phyloP scores from a whole-genome alignment of 768 basidiomycete species.

The Mycena olivaceomarginata region DNA sequence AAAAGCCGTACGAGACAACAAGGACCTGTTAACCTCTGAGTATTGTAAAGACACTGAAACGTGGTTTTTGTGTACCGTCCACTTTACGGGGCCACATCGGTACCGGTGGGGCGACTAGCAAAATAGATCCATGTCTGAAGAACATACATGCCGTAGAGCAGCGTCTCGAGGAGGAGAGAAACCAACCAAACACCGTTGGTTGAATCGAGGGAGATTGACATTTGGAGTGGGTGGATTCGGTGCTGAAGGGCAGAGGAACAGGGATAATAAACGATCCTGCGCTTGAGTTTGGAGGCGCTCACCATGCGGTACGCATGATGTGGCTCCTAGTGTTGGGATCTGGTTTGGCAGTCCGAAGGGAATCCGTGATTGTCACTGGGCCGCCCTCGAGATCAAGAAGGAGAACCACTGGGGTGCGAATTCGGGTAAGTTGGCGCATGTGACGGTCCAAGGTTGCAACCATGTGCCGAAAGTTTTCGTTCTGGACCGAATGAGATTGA shows the following conservation, averaged over 20 bases:
- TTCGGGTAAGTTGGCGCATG: neutral
- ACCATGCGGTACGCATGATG: too few species aligned
- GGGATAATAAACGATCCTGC: neutral
- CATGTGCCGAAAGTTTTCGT: too few species aligned
- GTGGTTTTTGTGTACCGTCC: constrained; percentile 5
- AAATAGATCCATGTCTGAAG: constrained; percentile 35
- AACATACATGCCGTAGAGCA: constrained; percentile 37
- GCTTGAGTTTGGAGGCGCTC: too few species aligned
- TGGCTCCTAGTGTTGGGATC: too few species aligned
- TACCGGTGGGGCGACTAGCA: constrained; percentile 6
- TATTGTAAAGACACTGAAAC: neutral
- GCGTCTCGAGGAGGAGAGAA: constrained; percentile 23
- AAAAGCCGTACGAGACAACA: constrained; percentile 20
- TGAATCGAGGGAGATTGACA: constrained; percentile 22
- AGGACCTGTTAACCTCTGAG: constrained; percentile 19
- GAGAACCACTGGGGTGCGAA: too few species aligned
- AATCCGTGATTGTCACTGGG: too few species aligned
- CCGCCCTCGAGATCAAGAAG: too few species aligned
- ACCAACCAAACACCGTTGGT: constrained; percentile 41
- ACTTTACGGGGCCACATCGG: constrained; percentile 3
- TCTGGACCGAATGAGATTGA: too few species aligned
- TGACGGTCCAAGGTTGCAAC: too few species aligned
- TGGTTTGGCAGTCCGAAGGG: too few species aligned
- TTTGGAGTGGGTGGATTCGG: constrained; percentile 6
- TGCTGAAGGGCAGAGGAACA: neutral